phyloP scores from a whole-genome alignment of 106 monocot genomes.

The Platanthera guangdongensis region DNA sequence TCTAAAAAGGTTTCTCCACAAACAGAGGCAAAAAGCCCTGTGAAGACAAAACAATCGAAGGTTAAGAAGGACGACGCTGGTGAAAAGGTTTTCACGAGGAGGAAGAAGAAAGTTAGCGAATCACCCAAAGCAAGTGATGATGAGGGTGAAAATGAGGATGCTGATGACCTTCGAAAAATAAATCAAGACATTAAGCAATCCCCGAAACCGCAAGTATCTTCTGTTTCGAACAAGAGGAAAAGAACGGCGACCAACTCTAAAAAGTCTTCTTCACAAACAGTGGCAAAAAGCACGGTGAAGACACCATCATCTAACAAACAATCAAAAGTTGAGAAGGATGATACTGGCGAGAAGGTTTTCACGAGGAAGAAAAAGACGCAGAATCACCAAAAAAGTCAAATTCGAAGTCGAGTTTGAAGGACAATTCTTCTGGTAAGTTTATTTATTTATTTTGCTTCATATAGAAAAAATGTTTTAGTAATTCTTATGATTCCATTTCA shows the following conservation, averaged over 20 bases:
- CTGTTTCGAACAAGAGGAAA: background rate
- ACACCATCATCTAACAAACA: conserved; percentile 10
- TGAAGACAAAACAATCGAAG: conserved; percentile 1
- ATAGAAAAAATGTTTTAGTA: background rate
- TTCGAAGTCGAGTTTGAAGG: conserved; percentile 4
- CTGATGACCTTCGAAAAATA: background rate
- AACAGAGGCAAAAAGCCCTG: conserved; percentile 11
- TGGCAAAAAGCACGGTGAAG: conserved; percentile 8
- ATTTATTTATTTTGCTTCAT: background rate
- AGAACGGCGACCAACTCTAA: no score
- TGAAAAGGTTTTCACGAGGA: conserved; percentile 2
- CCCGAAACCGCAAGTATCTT: background rate
- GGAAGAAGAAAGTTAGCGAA: background rate
- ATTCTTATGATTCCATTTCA: background rate
- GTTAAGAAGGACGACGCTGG: background rate
- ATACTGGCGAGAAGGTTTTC: conserved; percentile 54
- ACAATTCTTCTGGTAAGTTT: conserved; percentile 12
- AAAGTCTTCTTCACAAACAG: conserved; percentile 17
- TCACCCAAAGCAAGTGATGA: conserved; percentile 2
- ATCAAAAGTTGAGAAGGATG: conserved; percentile 22
- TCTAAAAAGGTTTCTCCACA: conserved; percentile 9
- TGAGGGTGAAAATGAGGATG: background rate
- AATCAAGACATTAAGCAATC: background rate
- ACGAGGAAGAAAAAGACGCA: conserved; percentile 33
- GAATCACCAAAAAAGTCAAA: conserved; percentile 13